Evolutionary conservation across 169 alveolate genomes (phyloP).

Genomic region (Eimeria acervulina): DNA sequence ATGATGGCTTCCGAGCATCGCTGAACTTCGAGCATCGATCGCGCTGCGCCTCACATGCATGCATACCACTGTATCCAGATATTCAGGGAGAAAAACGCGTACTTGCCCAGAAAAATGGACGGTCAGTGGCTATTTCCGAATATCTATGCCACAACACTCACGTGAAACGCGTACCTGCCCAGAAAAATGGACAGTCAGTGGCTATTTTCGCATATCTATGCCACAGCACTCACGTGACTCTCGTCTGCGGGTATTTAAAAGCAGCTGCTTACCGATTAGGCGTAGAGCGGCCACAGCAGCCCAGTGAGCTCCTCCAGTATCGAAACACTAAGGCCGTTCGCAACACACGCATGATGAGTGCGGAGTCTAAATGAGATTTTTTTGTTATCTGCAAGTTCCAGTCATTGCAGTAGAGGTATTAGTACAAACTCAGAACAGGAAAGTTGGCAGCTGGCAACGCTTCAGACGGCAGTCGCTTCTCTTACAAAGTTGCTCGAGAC

Average conservation of each 20-base stretch:
- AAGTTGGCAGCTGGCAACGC: background rate
- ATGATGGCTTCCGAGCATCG: slow-evolving; percentile 79
- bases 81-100: background rate
- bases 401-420: background rate
- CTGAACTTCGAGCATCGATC: slow-evolving; percentile 77
- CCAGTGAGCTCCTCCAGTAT: slow-evolving; percentile 82
- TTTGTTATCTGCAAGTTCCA: background rate
- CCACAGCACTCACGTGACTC: background rate
- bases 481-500: background rate
- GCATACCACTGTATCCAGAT: background rate
- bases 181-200: background rate
- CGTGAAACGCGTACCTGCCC: no score
- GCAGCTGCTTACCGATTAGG: slow-evolving; percentile 75
- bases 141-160: no score
- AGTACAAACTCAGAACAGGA: background rate
- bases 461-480: background rate
- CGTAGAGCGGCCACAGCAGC: slow-evolving; percentile 81
- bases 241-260: background rate
- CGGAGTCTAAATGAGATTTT: background rate
- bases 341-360: background rate
- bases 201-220: no score
- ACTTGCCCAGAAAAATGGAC: background rate
- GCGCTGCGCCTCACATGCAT: slow-evolving; percentile 61
- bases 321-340: slow-evolving; percentile 56
- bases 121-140: no score